A percentile compares a stretch with the other conserved stretches of the same genome.
phyloP scores from a whole-genome alignment of 208 protist genomes.

The Acanthamoeba lenticulata region DNA sequence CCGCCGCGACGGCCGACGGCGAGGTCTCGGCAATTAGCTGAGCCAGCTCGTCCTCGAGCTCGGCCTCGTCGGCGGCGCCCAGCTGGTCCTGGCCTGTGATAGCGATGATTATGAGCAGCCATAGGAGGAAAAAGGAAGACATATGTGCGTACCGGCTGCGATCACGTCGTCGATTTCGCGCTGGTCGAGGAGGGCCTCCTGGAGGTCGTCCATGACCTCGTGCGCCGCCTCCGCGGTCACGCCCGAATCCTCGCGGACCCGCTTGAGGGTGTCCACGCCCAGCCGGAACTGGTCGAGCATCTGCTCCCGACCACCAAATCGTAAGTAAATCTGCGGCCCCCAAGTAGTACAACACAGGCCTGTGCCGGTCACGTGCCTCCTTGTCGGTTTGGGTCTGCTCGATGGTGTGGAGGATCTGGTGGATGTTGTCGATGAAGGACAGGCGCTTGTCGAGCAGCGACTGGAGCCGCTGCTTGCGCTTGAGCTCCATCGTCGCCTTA shows the following conservation, averaged over 20 bases:
- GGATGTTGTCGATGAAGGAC: conserved; percentile 17
- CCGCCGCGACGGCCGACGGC: not conserved
- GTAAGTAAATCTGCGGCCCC: not conserved
- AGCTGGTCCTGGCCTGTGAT: conserved; percentile 6
- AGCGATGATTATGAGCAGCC: not conserved
- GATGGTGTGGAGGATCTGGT: conserved; percentile 31
- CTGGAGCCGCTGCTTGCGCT: conserved; percentile 22
- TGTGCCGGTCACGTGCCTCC: too few species aligned
- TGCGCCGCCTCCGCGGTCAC: not conserved
- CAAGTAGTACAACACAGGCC: too few species aligned
- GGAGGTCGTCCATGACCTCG: conserved; percentile 49
- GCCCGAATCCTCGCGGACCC: not conserved
- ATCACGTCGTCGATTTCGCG: conserved; percentile 26
- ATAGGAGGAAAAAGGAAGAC: not conserved
- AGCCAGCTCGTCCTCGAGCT: conserved; percentile 44
- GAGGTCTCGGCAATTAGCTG: not conserved
- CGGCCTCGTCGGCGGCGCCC: not conserved
- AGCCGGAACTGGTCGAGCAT: conserved; percentile 28
- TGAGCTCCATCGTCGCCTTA: conserved; percentile 14
- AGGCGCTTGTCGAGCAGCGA: not conserved
- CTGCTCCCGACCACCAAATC: not conserved
- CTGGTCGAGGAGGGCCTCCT: conserved; percentile 34
- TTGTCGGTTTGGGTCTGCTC: conserved; percentile 42
- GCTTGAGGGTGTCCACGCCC: conserved; percentile 28
- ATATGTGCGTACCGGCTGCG: not conserved